Conservation (phyloP, 148 eudicot species). For the Silene conica region DNA sequence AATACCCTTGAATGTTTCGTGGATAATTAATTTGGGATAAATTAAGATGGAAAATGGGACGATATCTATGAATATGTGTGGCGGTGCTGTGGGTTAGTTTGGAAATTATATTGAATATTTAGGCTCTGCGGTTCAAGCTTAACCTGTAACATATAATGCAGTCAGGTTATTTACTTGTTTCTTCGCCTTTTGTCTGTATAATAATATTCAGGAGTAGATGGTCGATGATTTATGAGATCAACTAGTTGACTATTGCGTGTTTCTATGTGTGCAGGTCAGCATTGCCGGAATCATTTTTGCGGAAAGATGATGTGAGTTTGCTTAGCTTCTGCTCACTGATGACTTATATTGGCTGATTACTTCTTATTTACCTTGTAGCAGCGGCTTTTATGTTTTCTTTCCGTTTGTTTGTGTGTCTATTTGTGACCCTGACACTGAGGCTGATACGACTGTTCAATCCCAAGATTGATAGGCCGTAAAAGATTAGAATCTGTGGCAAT, state of each 20-base stretch:
- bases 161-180: background rate
- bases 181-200: background rate
- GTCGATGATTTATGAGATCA: background rate
- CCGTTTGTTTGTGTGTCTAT: background rate
- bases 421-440: background rate
- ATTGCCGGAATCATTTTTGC: constrained; percentile 57
- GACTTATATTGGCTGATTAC: constrained; percentile 5
- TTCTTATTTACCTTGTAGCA: background rate
- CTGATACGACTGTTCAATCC: too few species aligned
- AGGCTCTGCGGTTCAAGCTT: too few species aligned
- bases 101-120: background rate
- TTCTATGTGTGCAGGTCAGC: constrained; percentile 41
- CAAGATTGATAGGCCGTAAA: too few species aligned
- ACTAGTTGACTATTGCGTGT: background rate
- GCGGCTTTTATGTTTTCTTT: background rate
- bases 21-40: background rate
- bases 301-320: constrained; percentile 81
- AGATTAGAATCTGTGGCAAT: too few species aligned
- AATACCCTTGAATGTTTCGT: too few species aligned
- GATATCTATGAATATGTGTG: background rate
- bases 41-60: background rate
- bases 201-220: background rate
- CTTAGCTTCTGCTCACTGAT: constrained; percentile 8
- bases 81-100: background rate
- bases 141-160: background rate